Conservation (phyloP, 2,329 filamentous ascomycete species). For the Diaporthe ampelina region DNA sequence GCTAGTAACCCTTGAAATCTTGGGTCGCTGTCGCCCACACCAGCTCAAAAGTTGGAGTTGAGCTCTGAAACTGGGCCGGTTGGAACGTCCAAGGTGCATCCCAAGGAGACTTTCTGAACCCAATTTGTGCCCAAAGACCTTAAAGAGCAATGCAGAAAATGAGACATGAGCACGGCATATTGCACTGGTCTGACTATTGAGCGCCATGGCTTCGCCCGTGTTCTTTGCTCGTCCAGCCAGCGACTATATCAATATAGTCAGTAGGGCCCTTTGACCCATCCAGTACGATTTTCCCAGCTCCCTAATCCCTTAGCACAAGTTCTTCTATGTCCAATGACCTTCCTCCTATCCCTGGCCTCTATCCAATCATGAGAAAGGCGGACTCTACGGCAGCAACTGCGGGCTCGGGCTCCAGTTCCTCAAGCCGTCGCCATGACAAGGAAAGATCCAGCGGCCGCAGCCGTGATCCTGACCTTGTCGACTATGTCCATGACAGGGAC, state of each 20-base stretch:
- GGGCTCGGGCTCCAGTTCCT: constrained; percentile 27
- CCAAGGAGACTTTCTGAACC: constrained; percentile 15
- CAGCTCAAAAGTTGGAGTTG: constrained; percentile 20
- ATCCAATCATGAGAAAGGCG: constrained; percentile 20
- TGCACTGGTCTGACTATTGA: neutral
- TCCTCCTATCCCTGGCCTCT: constrained; percentile 26
- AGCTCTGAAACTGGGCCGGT: constrained; percentile 31
- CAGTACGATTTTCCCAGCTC: neutral
- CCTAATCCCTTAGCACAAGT: neutral
- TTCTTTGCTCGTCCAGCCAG: neutral
- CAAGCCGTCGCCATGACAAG: constrained; percentile 28
- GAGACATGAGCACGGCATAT: constrained; percentile 11
- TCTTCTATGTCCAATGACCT: constrained; percentile 10
- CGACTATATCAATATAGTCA: constrained; percentile 16
- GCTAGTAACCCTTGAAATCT: constrained; percentile 10
- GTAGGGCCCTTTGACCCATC: neutral
- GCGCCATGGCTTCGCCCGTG: neutral
- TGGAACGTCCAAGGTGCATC: constrained; percentile 9
- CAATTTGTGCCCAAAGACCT: constrained; percentile 28
- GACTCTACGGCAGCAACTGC: constrained; percentile 21
- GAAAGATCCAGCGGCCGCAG: constrained; percentile 21
- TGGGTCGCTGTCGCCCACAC: constrained; percentile 24
- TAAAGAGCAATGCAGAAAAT: neutral
- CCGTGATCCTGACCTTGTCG: constrained; percentile 24
- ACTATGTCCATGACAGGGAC: constrained; percentile 27